Conservation (phyloP, 2,329 filamentous ascomycete species). For the Alternaria hordeiaustralica region DNA sequence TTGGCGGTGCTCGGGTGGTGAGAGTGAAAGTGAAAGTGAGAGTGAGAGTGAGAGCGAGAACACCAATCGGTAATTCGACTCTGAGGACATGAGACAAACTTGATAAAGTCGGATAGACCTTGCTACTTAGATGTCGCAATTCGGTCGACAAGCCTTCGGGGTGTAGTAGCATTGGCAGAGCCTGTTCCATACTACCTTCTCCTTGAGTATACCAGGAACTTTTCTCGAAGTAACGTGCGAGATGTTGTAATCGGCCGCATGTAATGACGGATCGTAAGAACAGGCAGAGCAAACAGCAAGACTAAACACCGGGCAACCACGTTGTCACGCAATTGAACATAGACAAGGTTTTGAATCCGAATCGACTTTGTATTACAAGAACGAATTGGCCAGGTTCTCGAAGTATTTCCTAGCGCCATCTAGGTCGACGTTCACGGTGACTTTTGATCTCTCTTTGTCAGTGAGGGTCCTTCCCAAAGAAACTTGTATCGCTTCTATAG, state of each 20-base stretch:
- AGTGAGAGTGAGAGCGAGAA: not conserved
- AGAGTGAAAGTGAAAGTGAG: not conserved
- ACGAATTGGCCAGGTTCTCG: conserved; percentile 34
- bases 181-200: not conserved
- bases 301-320: not conserved
- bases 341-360: not conserved
- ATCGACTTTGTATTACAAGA: conserved; percentile 22
- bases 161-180: not conserved
- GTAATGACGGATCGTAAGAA: not conserved
- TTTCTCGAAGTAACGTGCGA: not conserved
- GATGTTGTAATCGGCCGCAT: not conserved
- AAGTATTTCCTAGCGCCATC: conserved; percentile 38
- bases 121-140: not conserved
- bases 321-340: not conserved
- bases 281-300: not conserved
- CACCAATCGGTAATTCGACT: not conserved
- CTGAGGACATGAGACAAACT: not conserved
- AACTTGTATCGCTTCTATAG: conserved; percentile 45
- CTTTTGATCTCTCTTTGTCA: conserved; percentile 21
- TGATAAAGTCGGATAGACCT: too few species aligned
- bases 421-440: conserved; percentile 21
- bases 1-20: not conserved
- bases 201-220: not conserved
- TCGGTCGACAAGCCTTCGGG: not conserved
- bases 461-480: conserved; percentile 19